Percentiles rank a stretch among this genome's conserved stretches.
Conservation (phyloP, 768 basidiomycete species). For the Mycena olivaceomarginata region DNA sequence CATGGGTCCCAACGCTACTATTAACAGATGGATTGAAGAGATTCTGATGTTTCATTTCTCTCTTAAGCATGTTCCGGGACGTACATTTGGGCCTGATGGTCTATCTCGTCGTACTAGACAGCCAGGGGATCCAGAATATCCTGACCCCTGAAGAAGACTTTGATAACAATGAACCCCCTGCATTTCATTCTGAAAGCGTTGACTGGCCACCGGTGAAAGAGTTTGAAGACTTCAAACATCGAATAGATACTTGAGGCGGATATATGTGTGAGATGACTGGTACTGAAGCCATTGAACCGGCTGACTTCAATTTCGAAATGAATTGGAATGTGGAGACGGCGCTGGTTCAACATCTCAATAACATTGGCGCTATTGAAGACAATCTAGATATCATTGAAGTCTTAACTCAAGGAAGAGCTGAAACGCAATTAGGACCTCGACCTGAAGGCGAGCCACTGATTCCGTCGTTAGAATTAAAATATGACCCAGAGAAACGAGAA, state of each 20-base stretch:
- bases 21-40: slow-evolving; percentile 54
- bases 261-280: background rate
- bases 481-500: slow-evolving; percentile 42
- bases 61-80: background rate
- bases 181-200: background rate
- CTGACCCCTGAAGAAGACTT: background rate
- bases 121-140: background rate
- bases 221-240: background rate
- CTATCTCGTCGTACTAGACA: background rate
- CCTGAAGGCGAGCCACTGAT: slow-evolving; percentile 46
- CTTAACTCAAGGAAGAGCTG: background rate
- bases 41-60: background rate
- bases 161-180: background rate
- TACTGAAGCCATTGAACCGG: background rate
- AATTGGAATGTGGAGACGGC: background rate
- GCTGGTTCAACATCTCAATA: too few species aligned
- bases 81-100: background rate
- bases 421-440: background rate
- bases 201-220: background rate
- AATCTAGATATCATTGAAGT: background rate
- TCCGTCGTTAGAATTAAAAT: slow-evolving; percentile 45
- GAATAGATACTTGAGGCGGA: background rate
- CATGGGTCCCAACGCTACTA: slow-evolving; percentile 47
- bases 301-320: background rate
- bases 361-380: background rate